A percentile compares a stretch with the other conserved stretches of the same genome.
phyloP scores from a whole-genome alignment of 768 basidiomycete species.

The Kwoniella sp. region DNA sequence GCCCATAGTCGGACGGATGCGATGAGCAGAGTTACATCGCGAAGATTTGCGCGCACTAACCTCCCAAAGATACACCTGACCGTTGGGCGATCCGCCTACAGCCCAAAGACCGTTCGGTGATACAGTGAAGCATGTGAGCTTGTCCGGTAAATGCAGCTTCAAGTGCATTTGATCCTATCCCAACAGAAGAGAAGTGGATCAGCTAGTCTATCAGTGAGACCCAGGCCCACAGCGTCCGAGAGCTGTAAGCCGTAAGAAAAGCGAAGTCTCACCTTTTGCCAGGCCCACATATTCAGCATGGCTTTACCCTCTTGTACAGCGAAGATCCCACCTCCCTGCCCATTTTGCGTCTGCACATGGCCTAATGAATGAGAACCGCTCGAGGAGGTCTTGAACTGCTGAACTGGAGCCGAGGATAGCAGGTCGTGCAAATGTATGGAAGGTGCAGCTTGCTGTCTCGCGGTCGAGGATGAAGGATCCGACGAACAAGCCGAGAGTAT shows the following conservation, averaged over 20 bases:
- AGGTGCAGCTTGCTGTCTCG: conserved; percentile 28
- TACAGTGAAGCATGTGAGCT: conserved; percentile 74
- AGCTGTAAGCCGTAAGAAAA: neutral
- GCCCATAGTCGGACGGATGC: no score
- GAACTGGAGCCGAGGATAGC: conserved; percentile 55
- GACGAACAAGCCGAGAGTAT: conserved; percentile 51
- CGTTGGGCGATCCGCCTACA: conserved; percentile 83
- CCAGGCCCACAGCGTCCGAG: no score
- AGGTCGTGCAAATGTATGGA: conserved; percentile 78
- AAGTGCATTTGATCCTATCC: conserved; percentile 85
- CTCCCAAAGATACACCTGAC: conserved; percentile 96
- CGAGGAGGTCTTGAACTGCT: conserved; percentile 84
- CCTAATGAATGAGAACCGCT: conserved; percentile 69
- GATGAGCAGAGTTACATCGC: neutral
- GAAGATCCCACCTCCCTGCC: conserved; percentile 80
- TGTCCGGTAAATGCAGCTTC: conserved; percentile 87
- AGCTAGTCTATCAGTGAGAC: no score
- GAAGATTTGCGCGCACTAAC: conserved; percentile 60
- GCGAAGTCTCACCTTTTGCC: conserved; percentile 76
- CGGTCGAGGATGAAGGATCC: conserved; percentile 24
- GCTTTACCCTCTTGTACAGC: conserved; percentile 86
- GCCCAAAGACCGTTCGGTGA: conserved; percentile 75
- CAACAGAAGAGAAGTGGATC: no score
- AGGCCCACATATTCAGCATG: conserved; percentile 84
- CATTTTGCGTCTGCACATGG: conserved; percentile 67